Evolutionary conservation across 2,329 filamentous ascomycete genomes (phyloP).

Genomic region (Aureobasidium pullulans): DNA sequence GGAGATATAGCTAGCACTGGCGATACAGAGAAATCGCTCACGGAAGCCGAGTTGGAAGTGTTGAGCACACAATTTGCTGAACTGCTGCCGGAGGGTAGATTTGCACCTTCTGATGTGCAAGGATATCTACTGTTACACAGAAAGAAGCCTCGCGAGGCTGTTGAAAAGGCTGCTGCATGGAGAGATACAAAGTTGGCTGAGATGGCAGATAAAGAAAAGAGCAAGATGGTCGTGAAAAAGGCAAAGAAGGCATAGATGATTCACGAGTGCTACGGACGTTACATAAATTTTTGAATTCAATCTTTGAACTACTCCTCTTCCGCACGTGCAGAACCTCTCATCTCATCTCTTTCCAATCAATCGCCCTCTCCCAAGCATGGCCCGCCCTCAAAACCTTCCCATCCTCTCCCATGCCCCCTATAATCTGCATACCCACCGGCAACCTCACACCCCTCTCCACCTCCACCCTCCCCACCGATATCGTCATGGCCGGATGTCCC

Average conservation of each 20-base stretch:
- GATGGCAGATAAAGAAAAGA: neutral
- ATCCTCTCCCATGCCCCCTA: conserved; percentile 46
- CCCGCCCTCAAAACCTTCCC: conserved; percentile 38
- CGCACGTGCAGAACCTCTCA: too few species aligned
- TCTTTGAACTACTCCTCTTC: too few species aligned
- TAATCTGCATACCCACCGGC: conserved; percentile 50
- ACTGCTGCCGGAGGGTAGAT: conserved; percentile 38
- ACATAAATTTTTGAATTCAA: too few species aligned
- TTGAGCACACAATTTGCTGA: conserved; percentile 41
- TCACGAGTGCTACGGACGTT: neutral
- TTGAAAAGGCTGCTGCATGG: conserved; percentile 38
- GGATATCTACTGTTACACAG: conserved; percentile 45
- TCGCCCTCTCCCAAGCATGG: conserved; percentile 40
- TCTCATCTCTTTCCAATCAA: conserved; percentile 34
- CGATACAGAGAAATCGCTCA: neutral
- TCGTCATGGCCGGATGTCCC: conserved; percentile 48
- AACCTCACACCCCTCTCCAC: conserved; percentile 25
- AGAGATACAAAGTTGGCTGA: conserved; percentile 10
- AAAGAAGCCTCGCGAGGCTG: conserved; percentile 39
- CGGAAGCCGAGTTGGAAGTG: conserved; percentile 24
- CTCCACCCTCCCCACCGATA: conserved; percentile 41
- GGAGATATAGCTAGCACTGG: neutral
- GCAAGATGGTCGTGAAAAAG: neutral
- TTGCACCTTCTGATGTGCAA: conserved; percentile 48
- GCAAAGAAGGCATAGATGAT: neutral